Percentiles rank a stretch among this genome's conserved stretches.
Evolutionary conservation across 2,329 filamentous ascomycete genomes (phyloP).

Genomic region (Sclerotinia glacialis): DNA sequence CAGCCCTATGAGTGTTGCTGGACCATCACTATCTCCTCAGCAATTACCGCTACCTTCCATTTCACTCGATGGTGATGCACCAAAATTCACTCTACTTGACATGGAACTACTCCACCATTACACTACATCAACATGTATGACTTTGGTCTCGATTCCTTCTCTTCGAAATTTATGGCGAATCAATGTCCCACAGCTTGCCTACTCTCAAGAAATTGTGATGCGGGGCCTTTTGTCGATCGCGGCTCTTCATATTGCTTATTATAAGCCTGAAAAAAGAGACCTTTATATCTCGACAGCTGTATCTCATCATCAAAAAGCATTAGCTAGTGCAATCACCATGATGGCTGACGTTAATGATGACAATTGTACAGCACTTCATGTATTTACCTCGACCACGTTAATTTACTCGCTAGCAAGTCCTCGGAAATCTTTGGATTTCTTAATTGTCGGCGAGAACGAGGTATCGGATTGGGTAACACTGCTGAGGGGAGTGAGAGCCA

Average conservation of each 20-base stretch:
- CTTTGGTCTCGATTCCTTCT: slow-evolving; percentile 44
- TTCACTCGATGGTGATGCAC: not conserved
- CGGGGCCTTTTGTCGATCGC: slow-evolving; percentile 49
- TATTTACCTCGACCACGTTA: slow-evolving; percentile 43
- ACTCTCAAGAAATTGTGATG: slow-evolving; percentile 49
- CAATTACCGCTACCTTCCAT: slow-evolving; percentile 17
- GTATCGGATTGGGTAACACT: slow-evolving; percentile 43
- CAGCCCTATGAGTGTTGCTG: slow-evolving; percentile 15
- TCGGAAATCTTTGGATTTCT: slow-evolving; percentile 40
- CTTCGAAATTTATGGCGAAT: slow-evolving; percentile 49
- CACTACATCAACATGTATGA: slow-evolving; percentile 49
- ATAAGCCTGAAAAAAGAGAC: slow-evolving; percentile 41
- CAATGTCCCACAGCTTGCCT: slow-evolving; percentile 47
- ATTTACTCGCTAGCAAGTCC: slow-evolving; percentile 42
- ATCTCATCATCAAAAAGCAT: slow-evolving; percentile 40
- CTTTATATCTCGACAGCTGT: slow-evolving; percentile 43
- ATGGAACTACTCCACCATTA: slow-evolving; percentile 55
- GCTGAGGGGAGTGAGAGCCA: slow-evolving; percentile 41
- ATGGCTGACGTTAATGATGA: slow-evolving; percentile 40
- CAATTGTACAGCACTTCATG: slow-evolving; percentile 41
- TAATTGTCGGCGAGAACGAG: slow-evolving; percentile 40
- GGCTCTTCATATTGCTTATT: slow-evolving; percentile 49
- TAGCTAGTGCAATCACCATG: slow-evolving; percentile 38
- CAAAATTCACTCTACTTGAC: slow-evolving; percentile 40
- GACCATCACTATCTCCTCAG: not conserved